Base-by-base conservation (phyloP, 306 rosid genomes). In the Argentina anserina region DNA sequence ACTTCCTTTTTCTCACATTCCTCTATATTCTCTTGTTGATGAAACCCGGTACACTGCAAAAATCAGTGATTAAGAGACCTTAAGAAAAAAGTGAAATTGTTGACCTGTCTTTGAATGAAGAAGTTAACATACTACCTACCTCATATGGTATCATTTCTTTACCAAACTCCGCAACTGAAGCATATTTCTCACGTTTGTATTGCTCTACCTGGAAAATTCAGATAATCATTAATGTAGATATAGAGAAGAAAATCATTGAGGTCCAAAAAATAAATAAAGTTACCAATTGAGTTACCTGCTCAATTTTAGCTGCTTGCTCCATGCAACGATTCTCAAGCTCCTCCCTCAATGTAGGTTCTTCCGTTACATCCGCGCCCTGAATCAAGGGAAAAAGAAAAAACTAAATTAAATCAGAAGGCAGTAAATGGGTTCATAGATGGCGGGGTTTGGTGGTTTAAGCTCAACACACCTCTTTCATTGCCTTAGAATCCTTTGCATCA, bases 1-100 rank as follows among this genome's bases (percentile, higher is more conserved):
- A 93, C 85, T 89, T 90, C 92, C 78, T 89, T 89, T 40, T 86
- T 84, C 79, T 89, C 97, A 78, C 82, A 85, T 43, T 86, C 86
- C 79, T 89, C 97, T 64, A 76, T 45, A 68, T 53, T 65, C 58
- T 84, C 86, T 52, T 74, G 80, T 33, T 74, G 74, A 79, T 62
- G 74, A 49, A 67, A 59, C 50, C 70, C 82, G 66, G 46, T 37
- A 78, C 52, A 80, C 92, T 88, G 78, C 84, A 81, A 46, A 78
- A 65, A 80, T 29, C 66, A 77, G 74, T 29, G 15, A 8, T 46
- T 53, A 65, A 84, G 67, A 43, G 73, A 75, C 83, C 76, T 62
- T 77, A 49, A 65, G 55, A 42, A 59, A 59, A 12, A 71, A 67
- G 70, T 52, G 41, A 49, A 78, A 55, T 79, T 26, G 10, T 59